phyloP scores from a whole-genome alignment of 345 rosid genomes.

The Crucihimalaya himalaica region DNA sequence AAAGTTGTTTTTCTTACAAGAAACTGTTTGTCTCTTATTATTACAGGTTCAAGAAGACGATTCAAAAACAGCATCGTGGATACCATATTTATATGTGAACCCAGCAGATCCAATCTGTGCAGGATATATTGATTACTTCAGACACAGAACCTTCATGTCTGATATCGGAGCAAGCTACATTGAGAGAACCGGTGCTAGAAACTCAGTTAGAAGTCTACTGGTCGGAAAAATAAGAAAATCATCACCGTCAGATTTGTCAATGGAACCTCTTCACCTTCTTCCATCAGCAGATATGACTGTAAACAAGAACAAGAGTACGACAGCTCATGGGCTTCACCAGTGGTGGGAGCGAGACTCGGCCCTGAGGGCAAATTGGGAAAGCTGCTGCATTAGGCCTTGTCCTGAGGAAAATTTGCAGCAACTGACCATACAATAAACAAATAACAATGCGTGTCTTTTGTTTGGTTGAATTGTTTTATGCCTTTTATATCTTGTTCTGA shows the following conservation, averaged over 20 bases:
- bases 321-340: slow-evolving; percentile 61
- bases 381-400: background rate
- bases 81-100: slow-evolving; percentile 56
- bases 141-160: slow-evolving; percentile 53
- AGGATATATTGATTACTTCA: slow-evolving; percentile 60
- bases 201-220: slow-evolving; percentile 46
- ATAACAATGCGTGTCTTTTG: too few species aligned
- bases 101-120: slow-evolving; percentile 54
- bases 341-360: slow-evolving; percentile 48
- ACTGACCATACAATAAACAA: background rate
- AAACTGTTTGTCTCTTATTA: background rate
- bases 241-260: background rate
- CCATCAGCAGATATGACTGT: slow-evolving; percentile 54
- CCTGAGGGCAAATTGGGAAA: background rate
- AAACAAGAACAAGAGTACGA: slow-evolving; percentile 29
- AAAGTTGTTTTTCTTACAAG: too few species aligned
- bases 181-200: slow-evolving; percentile 42
- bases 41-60: slow-evolving; percentile 16
- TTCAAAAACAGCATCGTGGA: slow-evolving; percentile 45
- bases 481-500: too few species aligned
- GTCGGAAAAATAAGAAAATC: background rate
- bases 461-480: too few species aligned
- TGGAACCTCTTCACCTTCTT: slow-evolving; percentile 51
- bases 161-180: slow-evolving; percentile 48
- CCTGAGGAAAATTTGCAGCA: background rate